A percentile compares a stretch with the other conserved stretches of the same genome.
These are phyloP conservation scores for Auricularia cornea DNA, from an alignment of 768 basidiomycete genomes.

Conservation along the genomic window DNA sequence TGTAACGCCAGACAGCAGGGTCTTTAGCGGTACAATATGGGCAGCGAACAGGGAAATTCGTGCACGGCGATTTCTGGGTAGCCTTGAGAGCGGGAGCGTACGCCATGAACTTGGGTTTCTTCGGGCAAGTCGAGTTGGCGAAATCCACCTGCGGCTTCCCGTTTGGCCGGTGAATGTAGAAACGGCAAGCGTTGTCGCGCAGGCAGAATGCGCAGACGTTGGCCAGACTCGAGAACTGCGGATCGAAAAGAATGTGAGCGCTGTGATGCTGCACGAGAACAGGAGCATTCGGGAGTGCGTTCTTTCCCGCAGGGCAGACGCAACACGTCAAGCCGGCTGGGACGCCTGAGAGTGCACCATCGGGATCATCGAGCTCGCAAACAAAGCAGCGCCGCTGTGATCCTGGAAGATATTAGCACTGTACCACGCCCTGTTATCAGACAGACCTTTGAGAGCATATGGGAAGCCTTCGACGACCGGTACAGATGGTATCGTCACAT, in stretches of 20 bases:
- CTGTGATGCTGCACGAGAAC: background rate
- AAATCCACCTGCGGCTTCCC: background rate
- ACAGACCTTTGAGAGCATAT: background rate
- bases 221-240: background rate
- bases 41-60: background rate
- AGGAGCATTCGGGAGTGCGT: background rate
- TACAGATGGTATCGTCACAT: background rate
- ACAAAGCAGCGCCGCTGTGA: background rate
- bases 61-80: background rate
- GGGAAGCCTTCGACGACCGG: background rate
- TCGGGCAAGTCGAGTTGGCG: background rate
- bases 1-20: background rate
- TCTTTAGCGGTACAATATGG: background rate
- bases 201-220: background rate
- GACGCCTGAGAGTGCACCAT: background rate
- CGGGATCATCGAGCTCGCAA: background rate
- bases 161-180: background rate
- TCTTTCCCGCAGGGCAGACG: background rate
- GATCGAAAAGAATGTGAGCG: background rate
- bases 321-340: background rate
- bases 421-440: too few species aligned
- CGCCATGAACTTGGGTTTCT: background rate
- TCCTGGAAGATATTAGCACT: too few species aligned
- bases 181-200: background rate
- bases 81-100: background rate